phyloP scores from a whole-genome alignment of 805 yeast genomes.

The Ogataea methylovora region DNA sequence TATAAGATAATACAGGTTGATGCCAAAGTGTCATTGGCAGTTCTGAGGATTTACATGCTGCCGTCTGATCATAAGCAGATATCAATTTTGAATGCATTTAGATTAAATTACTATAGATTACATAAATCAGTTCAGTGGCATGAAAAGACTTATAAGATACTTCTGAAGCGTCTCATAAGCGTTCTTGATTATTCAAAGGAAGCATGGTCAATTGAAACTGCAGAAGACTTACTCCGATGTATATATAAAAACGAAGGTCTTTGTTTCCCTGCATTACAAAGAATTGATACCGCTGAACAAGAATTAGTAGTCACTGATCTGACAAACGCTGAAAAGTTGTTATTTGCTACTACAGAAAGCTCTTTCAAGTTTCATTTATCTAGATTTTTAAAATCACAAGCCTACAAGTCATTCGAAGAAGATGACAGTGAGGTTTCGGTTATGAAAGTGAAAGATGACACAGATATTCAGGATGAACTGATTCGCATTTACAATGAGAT shows the following conservation, averaged over 20 bases:
- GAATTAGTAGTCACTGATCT: too few relatives aligned
- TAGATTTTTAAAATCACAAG: conserved; percentile 24
- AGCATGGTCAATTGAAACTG: conserved; percentile 28
- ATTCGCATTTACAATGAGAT: conserved; percentile 29
- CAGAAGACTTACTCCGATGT: too few relatives aligned
- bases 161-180: conserved; percentile 29
- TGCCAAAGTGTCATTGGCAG: conserved; percentile 13
- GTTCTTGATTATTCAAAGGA: conserved; percentile 33
- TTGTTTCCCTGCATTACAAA: too few relatives aligned
- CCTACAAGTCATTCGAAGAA: conserved; percentile 5
- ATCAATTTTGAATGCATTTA: conserved; percentile 26
- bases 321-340: background rate
- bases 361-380: conserved; percentile 23
- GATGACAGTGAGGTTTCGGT: background rate
- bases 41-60: conserved; percentile 38
- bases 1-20: conserved; percentile 21
- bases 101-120: conserved; percentile 23
- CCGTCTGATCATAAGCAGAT: conserved; percentile 36
- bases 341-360: conserved; percentile 1
- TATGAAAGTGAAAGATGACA: conserved; percentile 1
- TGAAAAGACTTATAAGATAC: conserved; percentile 19
- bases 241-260: too few relatives aligned
- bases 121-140: conserved; percentile 28
- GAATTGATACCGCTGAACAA: too few relatives aligned
- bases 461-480: conserved; percentile 15